These are phyloP conservation scores for Phlebiopsis gigantea DNA, from an alignment of 768 basidiomycete species.

Conservation along the genomic window DNA sequence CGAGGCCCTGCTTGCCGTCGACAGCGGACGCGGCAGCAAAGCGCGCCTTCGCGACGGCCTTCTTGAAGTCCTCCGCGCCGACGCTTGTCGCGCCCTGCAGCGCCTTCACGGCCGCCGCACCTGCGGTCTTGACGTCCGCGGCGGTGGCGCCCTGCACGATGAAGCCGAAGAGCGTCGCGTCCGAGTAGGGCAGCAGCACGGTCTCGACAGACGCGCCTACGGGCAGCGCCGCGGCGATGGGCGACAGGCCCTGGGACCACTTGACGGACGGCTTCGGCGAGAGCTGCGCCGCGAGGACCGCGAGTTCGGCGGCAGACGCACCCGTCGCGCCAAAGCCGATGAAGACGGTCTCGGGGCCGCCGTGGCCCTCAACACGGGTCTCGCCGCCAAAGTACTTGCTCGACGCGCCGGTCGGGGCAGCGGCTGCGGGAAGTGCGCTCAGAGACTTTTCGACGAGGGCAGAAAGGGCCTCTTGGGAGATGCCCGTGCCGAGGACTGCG, in stretches of 20 bases:
- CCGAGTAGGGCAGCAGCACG: slow-evolving; percentile 53
- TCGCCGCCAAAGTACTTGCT: slow-evolving; percentile 82
- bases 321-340: slow-evolving; percentile 81
- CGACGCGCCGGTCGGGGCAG: slow-evolving; percentile 27
- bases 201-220: slow-evolving; percentile 58
- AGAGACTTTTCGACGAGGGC: slow-evolving; percentile 71
- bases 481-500: slow-evolving; percentile 84
- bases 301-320: slow-evolving; percentile 61
- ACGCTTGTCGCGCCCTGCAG: slow-evolving; percentile 45
- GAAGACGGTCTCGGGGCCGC: slow-evolving; percentile 70
- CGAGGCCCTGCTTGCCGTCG: slow-evolving; percentile 67
- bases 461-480: slow-evolving; percentile 64
- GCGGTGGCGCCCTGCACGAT: slow-evolving; percentile 66
- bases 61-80: slow-evolving; percentile 63
- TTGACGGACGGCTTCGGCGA: slow-evolving; percentile 79
- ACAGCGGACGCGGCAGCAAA: slow-evolving; percentile 67
- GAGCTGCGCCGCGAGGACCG: slow-evolving; percentile 75
- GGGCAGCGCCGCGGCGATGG: slow-evolving; percentile 59
- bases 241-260: slow-evolving; percentile 75
- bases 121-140: slow-evolving; percentile 60
- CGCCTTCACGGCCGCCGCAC: slow-evolving; percentile 61
- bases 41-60: slow-evolving; percentile 84
- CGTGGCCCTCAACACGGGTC: slow-evolving; percentile 58
- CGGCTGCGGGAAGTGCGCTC: slow-evolving; percentile 35
- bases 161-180: slow-evolving; percentile 84